phyloP scores from a whole-genome alignment of 2,329 filamentous ascomycete species.

The Ophiostoma australiae region DNA sequence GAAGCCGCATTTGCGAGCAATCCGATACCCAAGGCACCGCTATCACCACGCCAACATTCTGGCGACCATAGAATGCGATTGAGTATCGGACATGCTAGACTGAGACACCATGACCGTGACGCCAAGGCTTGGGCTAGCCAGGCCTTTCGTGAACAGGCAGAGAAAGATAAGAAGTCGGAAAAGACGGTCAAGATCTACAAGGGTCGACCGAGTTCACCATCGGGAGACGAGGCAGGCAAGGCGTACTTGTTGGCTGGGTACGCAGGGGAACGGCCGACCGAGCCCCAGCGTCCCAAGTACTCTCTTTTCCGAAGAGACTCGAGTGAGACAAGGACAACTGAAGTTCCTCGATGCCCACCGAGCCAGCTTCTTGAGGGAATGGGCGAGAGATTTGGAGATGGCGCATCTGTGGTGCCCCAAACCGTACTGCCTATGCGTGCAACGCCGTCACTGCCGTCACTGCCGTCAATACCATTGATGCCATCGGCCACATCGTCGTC shows the following conservation, averaged over 20 bases:
- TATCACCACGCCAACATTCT: background rate
- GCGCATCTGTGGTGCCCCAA: background rate
- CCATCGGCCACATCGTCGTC: background rate
- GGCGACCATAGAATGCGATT: background rate
- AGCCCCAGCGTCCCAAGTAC: background rate
- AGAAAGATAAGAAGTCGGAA: background rate
- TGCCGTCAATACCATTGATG: background rate
- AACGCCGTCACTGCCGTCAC: background rate
- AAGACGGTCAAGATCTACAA: background rate
- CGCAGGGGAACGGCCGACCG: background rate
- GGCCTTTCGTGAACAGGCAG: background rate
- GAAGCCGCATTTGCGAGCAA: slow-evolving; percentile 24
- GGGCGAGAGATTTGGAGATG: background rate
- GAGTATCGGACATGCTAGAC: slow-evolving; percentile 1
- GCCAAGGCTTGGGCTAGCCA: background rate
- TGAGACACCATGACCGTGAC: slow-evolving; percentile 1
- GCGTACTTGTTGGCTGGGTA: background rate
- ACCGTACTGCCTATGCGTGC: background rate
- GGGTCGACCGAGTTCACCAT: background rate
- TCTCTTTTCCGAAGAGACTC: background rate
- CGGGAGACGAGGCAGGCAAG: background rate
- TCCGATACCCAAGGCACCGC: background rate
- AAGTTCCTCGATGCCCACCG: background rate
- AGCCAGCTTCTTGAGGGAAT: slow-evolving; percentile 13
- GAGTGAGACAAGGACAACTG: background rate